phyloP scores from a whole-genome alignment of 139 green algal species.

The Chlorella sp. region DNA sequence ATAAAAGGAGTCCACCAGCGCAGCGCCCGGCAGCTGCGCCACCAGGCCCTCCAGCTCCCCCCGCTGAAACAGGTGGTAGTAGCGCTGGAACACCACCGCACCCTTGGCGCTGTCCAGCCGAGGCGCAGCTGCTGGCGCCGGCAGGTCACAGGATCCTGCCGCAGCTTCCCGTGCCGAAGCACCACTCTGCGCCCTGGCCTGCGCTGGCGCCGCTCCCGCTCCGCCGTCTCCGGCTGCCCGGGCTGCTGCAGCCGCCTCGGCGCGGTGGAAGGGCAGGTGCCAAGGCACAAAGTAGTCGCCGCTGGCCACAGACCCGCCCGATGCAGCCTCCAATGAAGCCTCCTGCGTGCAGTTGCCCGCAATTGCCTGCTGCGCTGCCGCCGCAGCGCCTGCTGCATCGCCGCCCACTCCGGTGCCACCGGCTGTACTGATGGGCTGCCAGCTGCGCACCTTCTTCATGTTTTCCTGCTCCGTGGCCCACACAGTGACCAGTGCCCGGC shows the following conservation, averaged over 20 bases:
- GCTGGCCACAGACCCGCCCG: slow-evolving; percentile 5
- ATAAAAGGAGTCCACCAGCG: slow-evolving; percentile 73
- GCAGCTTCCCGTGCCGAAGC: background rate
- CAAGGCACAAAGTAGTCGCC: slow-evolving; percentile 97
- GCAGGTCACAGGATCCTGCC: too few species aligned
- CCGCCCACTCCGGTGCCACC: background rate
- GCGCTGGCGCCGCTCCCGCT: background rate
- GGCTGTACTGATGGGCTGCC: slow-evolving; percentile 60
- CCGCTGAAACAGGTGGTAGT: slow-evolving; percentile 95
- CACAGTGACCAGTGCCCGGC: slow-evolving; percentile 81
- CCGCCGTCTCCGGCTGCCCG: background rate
- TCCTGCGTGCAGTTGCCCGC: background rate
- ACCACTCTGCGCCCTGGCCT: background rate
- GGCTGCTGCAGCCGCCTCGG: slow-evolving; percentile 52
- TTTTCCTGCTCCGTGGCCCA: slow-evolving; percentile 96
- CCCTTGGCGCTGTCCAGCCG: slow-evolving; percentile 77
- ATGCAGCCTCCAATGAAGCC: background rate
- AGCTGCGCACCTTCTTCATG: slow-evolving; percentile 88
- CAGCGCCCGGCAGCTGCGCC: slow-evolving; percentile 36
- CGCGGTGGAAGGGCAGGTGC: slow-evolving; percentile 93
- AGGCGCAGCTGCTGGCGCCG: background rate
- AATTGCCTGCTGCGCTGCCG: background rate
- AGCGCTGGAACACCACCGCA: slow-evolving; percentile 90
- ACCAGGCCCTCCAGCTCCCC: slow-evolving; percentile 84
- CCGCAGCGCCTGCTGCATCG: background rate